Base-by-base conservation (phyloP, 2,329 filamentous ascomycete genomes). In the Verticillium albo-atrum region DNA sequence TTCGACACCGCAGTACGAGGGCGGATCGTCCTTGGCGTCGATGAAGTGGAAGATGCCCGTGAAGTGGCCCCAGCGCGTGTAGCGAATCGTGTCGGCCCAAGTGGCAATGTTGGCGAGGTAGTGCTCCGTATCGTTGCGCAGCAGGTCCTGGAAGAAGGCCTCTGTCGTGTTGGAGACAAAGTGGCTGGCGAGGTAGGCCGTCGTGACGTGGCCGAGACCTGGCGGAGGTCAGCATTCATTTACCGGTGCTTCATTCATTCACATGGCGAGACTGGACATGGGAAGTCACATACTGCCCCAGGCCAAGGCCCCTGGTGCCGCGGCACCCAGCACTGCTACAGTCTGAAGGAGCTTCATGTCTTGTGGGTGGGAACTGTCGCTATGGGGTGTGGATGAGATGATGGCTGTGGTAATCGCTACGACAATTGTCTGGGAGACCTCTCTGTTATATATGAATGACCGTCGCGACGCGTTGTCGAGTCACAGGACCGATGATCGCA, bases 31-130 rank as follows among this genome's bases (percentile, higher is more conserved):
- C 66, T 87, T 80, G 61, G 86, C 86, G 70, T 89, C 87, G 72
- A 89, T 89, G 74, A 85, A 89, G 77, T 89, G 87, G 71, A 87
- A 88, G 34, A 80, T 80, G 63, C 79, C 82, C 9, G 82, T 85
- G 71, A 85, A 89, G 37, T 78, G 77, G 15, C 26, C 86, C 75
- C 83, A 86, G 70, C 80, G 79, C 7, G 83, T 87, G 74, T 89
- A 89, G 26, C 86, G 80, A 70, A 87, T 79, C 42, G 79, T 85
- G 73, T 89, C 87, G 30, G 87, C 86, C 87, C 87, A 89, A 10
- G 84, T 84, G 3, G 87, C 86, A 3, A 89, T 81, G 59, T 79
- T 79, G 54, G 86, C 85, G 27, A 89, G 78, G 67, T 88, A 88
- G 66, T 85, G 79, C 58, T 75, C 71, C 2, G 80, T 80, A 35